Percentiles rank a stretch among this genome's conserved stretches.
These are phyloP conservation scores for Stagonosporopsis chrysanthemi DNA, from an alignment of 2,329 filamentous ascomycete genomes.

Conservation along the genomic window DNA sequence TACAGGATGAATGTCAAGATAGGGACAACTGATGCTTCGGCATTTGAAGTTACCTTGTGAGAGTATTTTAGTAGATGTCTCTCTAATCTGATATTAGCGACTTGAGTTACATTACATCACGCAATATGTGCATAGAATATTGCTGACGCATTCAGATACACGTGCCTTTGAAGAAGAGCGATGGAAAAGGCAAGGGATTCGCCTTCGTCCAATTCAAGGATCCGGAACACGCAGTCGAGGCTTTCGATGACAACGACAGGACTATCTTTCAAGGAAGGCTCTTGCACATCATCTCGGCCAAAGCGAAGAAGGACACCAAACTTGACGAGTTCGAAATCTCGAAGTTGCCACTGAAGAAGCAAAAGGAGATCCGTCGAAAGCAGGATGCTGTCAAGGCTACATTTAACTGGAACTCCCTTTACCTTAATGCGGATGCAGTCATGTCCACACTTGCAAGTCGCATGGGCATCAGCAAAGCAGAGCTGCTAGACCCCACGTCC, in stretches of 20 bases:
- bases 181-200: conserved; percentile 84
- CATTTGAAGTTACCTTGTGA: conserved; percentile 90
- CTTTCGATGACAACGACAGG: conserved; percentile 81
- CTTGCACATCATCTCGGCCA: conserved; percentile 85
- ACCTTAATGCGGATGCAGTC: conserved; percentile 94
- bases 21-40: conserved; percentile 98
- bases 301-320: conserved; percentile 79
- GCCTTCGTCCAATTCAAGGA: conserved; percentile 83
- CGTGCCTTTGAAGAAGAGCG: conserved; percentile 74
- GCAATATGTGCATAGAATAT: background rate
- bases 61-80: conserved; percentile 99
- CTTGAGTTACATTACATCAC: background rate
- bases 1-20: conserved; percentile 93
- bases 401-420: conserved; percentile 99
- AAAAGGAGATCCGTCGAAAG: conserved; percentile 87
- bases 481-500: conserved; percentile 93
- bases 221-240: conserved; percentile 75
- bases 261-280: conserved; percentile 91
- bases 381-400: conserved; percentile 76
- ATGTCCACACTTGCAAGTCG: conserved; percentile 87
- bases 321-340: conserved; percentile 89
- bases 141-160: conserved; percentile 72
- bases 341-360: conserved; percentile 92
- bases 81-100: conserved; percentile 75
- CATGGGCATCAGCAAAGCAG: conserved; percentile 87